Evolutionary conservation across 352 stramenopile genomes (phyloP).

Genomic region (Globisporangium ultimum): DNA sequence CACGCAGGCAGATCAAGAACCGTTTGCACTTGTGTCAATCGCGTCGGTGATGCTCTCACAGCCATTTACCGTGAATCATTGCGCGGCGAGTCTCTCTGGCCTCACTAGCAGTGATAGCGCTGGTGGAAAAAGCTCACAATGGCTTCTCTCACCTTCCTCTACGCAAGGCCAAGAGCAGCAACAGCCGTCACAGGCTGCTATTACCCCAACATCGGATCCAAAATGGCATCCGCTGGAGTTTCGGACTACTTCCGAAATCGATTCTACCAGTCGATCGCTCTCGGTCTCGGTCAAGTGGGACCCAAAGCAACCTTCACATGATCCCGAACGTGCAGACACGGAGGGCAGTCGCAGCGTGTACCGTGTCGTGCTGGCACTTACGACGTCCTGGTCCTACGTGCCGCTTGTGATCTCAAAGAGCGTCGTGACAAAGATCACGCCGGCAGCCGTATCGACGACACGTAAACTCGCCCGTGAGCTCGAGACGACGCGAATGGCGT

Average conservation of each 20-base stretch:
- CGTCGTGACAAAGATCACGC: slow-evolving; percentile 62
- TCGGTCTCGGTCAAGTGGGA: slow-evolving; percentile 57
- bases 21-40: slow-evolving; percentile 45
- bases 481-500: slow-evolving; percentile 46
- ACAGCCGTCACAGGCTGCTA: background rate
- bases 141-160: slow-evolving; percentile 31
- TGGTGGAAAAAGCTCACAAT: slow-evolving; percentile 37
- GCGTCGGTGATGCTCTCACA: slow-evolving; percentile 40
- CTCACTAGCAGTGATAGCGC: background rate
- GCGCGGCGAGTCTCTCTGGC: slow-evolving; percentile 4
- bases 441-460: slow-evolving; percentile 29
- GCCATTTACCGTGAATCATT: slow-evolving; percentile 16
- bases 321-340: slow-evolving; percentile 27
- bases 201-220: background rate
- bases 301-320: slow-evolving; percentile 7
- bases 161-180: background rate
- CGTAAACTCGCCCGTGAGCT: slow-evolving; percentile 51
- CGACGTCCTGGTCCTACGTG: slow-evolving; percentile 38
- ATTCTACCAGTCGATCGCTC: slow-evolving; percentile 49
- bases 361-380: slow-evolving; percentile 52
- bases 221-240: slow-evolving; percentile 40
- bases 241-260: slow-evolving; percentile 21
- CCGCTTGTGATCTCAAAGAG: slow-evolving; percentile 69
- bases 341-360: slow-evolving; percentile 54
- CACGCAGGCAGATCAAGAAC: slow-evolving; percentile 61